phyloP scores from a whole-genome alignment of 2,329 filamentous ascomycete species.

The Ciborinia camelliae region DNA sequence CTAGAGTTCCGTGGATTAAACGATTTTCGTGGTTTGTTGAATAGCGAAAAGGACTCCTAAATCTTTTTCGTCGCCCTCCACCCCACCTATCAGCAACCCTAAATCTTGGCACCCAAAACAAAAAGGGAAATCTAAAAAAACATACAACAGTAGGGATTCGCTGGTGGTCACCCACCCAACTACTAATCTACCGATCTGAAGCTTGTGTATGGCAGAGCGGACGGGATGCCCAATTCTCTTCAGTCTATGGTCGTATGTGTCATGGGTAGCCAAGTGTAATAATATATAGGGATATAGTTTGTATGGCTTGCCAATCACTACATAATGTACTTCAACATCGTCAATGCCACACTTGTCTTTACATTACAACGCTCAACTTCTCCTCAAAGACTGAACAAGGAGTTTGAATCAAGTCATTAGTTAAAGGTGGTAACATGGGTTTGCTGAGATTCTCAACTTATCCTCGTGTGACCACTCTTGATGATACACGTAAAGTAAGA shows the following conservation, averaged over 20 bases:
- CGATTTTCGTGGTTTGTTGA: too few species aligned
- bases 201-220: too few species aligned
- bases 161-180: too few species aligned
- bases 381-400: neutral
- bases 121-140: neutral
- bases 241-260: constrained; percentile 7
- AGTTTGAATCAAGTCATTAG: neutral
- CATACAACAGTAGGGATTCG: too few species aligned
- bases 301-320: neutral
- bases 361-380: neutral
- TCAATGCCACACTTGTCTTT: neutral
- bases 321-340: too few species aligned
- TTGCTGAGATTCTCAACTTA: neutral
- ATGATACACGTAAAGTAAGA: neutral
- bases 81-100: neutral
- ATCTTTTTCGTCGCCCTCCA: neutral
- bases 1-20: too few species aligned
- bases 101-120: too few species aligned
- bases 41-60: neutral
- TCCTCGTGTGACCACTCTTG: neutral
- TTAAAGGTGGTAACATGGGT: neutral
- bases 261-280: accelerated
- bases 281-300: neutral
- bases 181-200: too few species aligned
- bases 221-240: too few species aligned